Evolutionary conservation across 495 filamentous ascomycete genomes (phyloP).

Genomic region (Tetracladium setigerum): DNA sequence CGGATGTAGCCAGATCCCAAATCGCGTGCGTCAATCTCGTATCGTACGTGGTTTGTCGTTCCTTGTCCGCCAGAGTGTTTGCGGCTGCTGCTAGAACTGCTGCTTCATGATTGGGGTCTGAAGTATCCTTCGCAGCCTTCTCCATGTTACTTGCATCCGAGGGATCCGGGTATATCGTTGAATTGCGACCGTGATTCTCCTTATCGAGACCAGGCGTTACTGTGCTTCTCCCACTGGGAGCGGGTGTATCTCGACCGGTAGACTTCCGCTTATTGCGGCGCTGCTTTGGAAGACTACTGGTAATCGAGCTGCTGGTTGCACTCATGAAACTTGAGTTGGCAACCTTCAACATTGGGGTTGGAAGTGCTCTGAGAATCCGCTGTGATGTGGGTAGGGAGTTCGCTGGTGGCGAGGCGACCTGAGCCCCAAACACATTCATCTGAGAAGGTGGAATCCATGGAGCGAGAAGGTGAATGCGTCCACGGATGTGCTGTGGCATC

Average conservation of each 20-base stretch:
- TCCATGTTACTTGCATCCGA: slow-evolving; percentile 16
- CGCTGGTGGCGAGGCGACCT: slow-evolving; percentile 63
- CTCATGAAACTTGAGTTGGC: slow-evolving; percentile 94
- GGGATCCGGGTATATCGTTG: slow-evolving; percentile 19
- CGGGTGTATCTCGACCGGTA: slow-evolving; percentile 31
- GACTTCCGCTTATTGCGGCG: slow-evolving; percentile 53
- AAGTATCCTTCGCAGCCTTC: slow-evolving; percentile 18
- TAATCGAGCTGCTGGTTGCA: slow-evolving; percentile 83
- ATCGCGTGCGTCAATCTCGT: slow-evolving; percentile 81
- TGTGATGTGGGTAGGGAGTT: slow-evolving; percentile 88
- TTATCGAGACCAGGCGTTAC: slow-evolving; percentile 17
- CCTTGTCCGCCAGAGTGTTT: slow-evolving; percentile 47
- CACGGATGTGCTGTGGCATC: slow-evolving; percentile 92
- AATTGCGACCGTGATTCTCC: slow-evolving; percentile 20
- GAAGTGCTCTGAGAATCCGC: slow-evolving; percentile 81
- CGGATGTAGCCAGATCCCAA: slow-evolving; percentile 88
- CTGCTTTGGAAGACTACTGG: slow-evolving; percentile 70
- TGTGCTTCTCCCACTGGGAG: slow-evolving; percentile 25
- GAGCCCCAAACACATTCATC: slow-evolving; percentile 73
- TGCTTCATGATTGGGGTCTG: slow-evolving; percentile 21
- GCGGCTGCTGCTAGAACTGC: slow-evolving; percentile 39
- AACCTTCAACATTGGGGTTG: slow-evolving; percentile 84
- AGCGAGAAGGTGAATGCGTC: slow-evolving; percentile 88
- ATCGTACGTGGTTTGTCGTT: slow-evolving; percentile 76
- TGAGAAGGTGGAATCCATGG: slow-evolving; percentile 99